Base-by-base conservation (phyloP, 1,284 basidiomycete species). In the Xanthoconium separans region DNA sequence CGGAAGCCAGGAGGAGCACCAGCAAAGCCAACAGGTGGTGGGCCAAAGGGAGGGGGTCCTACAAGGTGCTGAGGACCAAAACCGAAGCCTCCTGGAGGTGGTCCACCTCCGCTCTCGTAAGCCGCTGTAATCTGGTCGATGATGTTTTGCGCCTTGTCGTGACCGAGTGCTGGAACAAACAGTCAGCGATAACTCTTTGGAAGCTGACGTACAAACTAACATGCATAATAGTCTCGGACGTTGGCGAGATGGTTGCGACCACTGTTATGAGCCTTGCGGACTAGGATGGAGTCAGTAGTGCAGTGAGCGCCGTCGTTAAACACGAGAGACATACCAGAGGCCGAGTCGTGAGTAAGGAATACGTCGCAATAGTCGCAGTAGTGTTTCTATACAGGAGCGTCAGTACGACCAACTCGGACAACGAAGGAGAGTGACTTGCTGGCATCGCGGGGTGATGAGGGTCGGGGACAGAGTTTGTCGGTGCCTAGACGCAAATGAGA, bases 251-350 rank as follows among this genome's bases (percentile, higher is more conserved):
- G 96, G 74, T 99, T 99, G 56, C 95, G 82, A 57, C 96, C 96
- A 60, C 88, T 93, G 75, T 98, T 98, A 74, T 99, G 96, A 45
- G 96, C 96, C 75, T 98, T 98, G 61, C 96, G 91, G 34, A 98
- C 96, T 93, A 70, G 37, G 53, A 46, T 51, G 50, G 40, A 20
- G 56, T 57, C 39, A 61, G 48, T 58, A 47, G 58, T 50, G 52
- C 8, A 33, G 10, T 2, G 45, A 33, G 24, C 5, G 16, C 13
- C 22, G 42, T 16, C 16, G n/a, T n/a, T n/a, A n/a, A 27, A 51
- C 58, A 66, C 56, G 60, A 29, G 16, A 33, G 51, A 60, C 58
- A 42, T 62, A 89, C 89, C 91, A 62, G 92, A 93, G 46, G 90
- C 83, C 15, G 91, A 93, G 68, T 95, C 92, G 72, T 95, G 93